phyloP scores from a whole-genome alignment of 2,329 filamentous ascomycete species.

The Colletotrichum cuscutae region DNA sequence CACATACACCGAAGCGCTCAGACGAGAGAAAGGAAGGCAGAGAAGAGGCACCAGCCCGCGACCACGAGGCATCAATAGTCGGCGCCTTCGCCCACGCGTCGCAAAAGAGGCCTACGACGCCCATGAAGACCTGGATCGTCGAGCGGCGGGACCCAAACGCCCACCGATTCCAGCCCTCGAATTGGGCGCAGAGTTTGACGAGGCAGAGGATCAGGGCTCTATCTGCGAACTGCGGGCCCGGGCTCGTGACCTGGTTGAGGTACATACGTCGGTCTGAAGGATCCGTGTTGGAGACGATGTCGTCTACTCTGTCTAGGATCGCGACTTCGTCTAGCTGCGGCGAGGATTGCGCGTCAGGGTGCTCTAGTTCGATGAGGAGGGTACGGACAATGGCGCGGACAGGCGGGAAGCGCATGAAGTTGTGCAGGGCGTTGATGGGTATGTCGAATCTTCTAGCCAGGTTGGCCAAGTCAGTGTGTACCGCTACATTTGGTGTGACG shows the following conservation, averaged over 20 bases:
- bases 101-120: constrained; percentile 27
- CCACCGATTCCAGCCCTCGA: constrained; percentile 17
- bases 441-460: constrained; percentile 3
- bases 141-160: background rate
- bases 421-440: constrained; percentile 20
- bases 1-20: background rate
- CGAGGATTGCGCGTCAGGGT: constrained; percentile 12
- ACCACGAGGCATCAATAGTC: constrained; percentile 13
- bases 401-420: constrained; percentile 25
- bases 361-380: constrained; percentile 32
- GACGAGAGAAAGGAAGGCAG: background rate
- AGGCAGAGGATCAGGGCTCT: constrained; percentile 18
- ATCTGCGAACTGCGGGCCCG: constrained; percentile 4
- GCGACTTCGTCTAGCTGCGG: background rate
- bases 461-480: constrained; percentile 19
- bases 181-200: constrained; percentile 18
- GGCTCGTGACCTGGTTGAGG: constrained; percentile 6
- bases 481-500: background rate
- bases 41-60: background rate
- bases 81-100: constrained; percentile 25
- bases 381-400: constrained; percentile 17
- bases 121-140: background rate
- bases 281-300: background rate
- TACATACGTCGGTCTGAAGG: background rate
- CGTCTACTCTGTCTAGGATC: background rate